These are phyloP conservation scores for Saccharum hybrid DNA, from an alignment of 202 grass and related monocot species.

Conservation along the genomic window DNA sequence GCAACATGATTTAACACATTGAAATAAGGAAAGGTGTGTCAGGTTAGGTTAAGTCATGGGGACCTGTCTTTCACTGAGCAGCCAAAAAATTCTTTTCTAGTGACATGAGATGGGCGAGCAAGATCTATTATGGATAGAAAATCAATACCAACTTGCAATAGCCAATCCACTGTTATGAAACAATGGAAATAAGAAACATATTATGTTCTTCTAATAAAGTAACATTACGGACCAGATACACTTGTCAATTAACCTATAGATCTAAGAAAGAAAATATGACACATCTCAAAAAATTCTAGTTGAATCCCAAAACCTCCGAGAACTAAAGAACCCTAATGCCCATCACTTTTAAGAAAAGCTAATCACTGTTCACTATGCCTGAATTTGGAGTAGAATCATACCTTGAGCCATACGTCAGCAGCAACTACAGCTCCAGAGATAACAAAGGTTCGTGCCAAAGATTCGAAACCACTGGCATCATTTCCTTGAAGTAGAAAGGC, in stretches of 20 bases:
- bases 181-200: not conserved
- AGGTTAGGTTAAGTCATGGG: not conserved
- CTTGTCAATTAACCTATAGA: not conserved
- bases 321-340: not conserved
- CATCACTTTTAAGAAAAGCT: not conserved
- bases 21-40: not conserved
- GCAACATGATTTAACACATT: not conserved
- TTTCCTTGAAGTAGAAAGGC: slow-evolving; percentile 99
- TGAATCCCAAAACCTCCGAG: not conserved
- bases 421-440: slow-evolving; percentile 83
- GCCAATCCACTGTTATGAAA: not conserved
- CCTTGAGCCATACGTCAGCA: slow-evolving; percentile 96
- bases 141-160: not conserved
- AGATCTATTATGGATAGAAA: slow-evolving; percentile 29
- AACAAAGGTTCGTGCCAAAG: slow-evolving; percentile 85
- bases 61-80: not conserved
- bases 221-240: not conserved
- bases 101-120: not conserved
- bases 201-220: slow-evolving; percentile 7
- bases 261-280: slow-evolving; percentile 9
- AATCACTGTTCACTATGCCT: not conserved
- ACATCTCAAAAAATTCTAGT: not conserved
- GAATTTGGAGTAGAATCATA: slow-evolving; percentile 41
- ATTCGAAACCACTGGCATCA: slow-evolving; percentile 76
- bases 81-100: not conserved